Percentiles rank a stretch among this genome's conserved stretches.
Conservation (phyloP, 805 yeast species). For the Lachancea cidri region DNA sequence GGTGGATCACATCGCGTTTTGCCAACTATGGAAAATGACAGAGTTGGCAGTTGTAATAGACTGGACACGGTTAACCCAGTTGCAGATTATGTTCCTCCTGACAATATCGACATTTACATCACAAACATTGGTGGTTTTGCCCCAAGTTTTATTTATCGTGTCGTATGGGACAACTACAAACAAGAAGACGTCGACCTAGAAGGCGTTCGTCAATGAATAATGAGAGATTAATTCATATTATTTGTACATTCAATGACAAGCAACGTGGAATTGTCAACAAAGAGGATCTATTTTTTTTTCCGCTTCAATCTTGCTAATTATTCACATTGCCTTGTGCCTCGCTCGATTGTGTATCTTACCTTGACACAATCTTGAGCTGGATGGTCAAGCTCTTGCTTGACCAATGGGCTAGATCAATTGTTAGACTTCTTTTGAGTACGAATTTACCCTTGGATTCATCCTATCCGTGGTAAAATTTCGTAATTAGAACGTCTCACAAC, state of each 20-base stretch:
- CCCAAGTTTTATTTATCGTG: conserved; percentile 92
- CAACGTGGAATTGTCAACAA: neutral
- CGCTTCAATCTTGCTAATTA: neutral
- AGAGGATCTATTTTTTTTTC: neutral
- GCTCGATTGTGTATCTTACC: conserved; percentile 43
- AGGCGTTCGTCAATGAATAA: conserved; percentile 1
- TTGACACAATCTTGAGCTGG: conserved; percentile 57
- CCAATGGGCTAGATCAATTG: conserved; percentile 45
- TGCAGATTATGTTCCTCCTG: conserved; percentile 89
- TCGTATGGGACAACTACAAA: conserved; percentile 90
- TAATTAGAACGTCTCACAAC: conserved; percentile 29
- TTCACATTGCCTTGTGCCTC: conserved; percentile 52
- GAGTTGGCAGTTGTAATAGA: conserved; percentile 60
- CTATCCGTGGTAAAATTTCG: conserved; percentile 14
- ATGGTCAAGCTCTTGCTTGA: conserved; percentile 28
- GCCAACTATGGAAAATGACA: conserved; percentile 56
- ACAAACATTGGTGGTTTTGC: conserved; percentile 96
- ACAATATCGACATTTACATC: conserved; percentile 86
- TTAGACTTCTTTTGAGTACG: conserved; percentile 57
- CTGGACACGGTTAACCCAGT: conserved; percentile 65
- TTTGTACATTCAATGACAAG: neutral
- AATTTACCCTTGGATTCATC: conserved; percentile 30
- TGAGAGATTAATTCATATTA: neutral
- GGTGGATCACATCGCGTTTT: conserved; percentile 60
- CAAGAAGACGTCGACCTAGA: conserved; percentile 70